Percentiles rank a stretch among this genome's conserved stretches.
Evolutionary conservation across 345 rosid genomes (phyloP).

Genomic region (Diplotaxis tenuifolia): DNA sequence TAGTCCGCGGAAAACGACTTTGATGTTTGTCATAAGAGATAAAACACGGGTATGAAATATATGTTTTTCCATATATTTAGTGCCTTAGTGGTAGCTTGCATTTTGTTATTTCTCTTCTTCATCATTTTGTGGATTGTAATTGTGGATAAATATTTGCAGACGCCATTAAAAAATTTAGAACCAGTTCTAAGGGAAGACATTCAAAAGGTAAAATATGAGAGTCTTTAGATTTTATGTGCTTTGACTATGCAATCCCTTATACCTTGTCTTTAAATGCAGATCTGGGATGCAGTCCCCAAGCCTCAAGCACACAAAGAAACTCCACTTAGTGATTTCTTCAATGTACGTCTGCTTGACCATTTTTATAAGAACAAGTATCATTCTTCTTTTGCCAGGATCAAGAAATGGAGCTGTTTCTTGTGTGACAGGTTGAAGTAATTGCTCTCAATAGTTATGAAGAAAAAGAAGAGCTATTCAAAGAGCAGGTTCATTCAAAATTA

Average conservation of each 20-base stretch:
- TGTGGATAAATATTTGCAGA: no score
- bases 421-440: slow-evolving; percentile 83
- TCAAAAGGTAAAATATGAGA: no score
- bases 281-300: slow-evolving; percentile 93
- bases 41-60: no score
- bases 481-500: slow-evolving; percentile 61
- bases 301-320: slow-evolving; percentile 92
- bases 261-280: not conserved
- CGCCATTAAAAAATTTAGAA: no score
- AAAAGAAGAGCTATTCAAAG: slow-evolving; percentile 65
- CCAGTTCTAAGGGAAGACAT: no score
- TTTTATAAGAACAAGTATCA: slow-evolving; percentile 11
- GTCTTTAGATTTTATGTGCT: no score
- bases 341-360: slow-evolving; percentile 47
- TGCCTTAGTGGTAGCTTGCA: not conserved
- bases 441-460: slow-evolving; percentile 86
- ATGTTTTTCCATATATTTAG: not conserved
- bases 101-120: not conserved
- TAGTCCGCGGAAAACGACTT: slow-evolving; percentile 97
- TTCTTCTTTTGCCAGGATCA: slow-evolving; percentile 8
- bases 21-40: slow-evolving; percentile 45
- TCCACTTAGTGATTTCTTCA: slow-evolving; percentile 92
- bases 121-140: no score
- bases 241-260: not conserved
- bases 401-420: slow-evolving; percentile 11